Percentiles rank a stretch among this genome's conserved stretches.
Conservation (phyloP, 139 green algal genomes). For the Chlamydomonas sp. region DNA sequence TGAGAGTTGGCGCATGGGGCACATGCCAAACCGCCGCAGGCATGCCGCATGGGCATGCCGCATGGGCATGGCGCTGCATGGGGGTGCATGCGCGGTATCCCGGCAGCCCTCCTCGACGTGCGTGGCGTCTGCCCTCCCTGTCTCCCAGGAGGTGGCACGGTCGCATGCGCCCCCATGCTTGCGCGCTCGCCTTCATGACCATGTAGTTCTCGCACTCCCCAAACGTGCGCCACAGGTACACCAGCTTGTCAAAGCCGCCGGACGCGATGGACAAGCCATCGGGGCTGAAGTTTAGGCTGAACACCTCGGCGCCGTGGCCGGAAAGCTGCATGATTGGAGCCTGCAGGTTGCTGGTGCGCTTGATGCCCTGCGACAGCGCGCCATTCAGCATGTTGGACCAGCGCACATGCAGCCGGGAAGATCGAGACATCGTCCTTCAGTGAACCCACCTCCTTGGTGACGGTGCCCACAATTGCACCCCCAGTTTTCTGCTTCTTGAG, state of each 20-base stretch:
- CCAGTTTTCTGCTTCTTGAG: conserved; percentile 23
- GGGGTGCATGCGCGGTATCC: too few relatives aligned
- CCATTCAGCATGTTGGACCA: background rate
- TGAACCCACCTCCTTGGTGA: conserved; percentile 33
- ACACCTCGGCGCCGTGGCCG: conserved; percentile 78
- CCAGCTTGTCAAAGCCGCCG: conserved; percentile 69
- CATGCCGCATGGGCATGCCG: background rate
- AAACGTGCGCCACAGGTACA: conserved; percentile 82
- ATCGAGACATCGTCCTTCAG: background rate
- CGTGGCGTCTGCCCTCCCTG: too few relatives aligned
- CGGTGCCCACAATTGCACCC: conserved; percentile 25
- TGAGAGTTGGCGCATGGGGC: too few relatives aligned
- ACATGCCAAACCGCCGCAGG: too few relatives aligned
- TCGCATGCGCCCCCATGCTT: background rate
- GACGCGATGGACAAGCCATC: conserved; percentile 71
- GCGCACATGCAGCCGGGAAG: background rate
- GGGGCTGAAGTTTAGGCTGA: conserved; percentile 73
- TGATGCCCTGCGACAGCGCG: conserved; percentile 25
- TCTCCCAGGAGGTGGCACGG: background rate
- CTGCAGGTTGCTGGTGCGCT: conserved; percentile 39
- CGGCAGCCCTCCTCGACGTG: too few relatives aligned
- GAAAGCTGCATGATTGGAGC: conserved; percentile 82
- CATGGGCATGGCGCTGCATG: background rate
- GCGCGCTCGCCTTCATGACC: conserved; percentile 30
- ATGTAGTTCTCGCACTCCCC: conserved; percentile 89